These are phyloP conservation scores for Pleurotus sapidus DNA, from an alignment of 768 basidiomycete genomes.

Conservation along the genomic window DNA sequence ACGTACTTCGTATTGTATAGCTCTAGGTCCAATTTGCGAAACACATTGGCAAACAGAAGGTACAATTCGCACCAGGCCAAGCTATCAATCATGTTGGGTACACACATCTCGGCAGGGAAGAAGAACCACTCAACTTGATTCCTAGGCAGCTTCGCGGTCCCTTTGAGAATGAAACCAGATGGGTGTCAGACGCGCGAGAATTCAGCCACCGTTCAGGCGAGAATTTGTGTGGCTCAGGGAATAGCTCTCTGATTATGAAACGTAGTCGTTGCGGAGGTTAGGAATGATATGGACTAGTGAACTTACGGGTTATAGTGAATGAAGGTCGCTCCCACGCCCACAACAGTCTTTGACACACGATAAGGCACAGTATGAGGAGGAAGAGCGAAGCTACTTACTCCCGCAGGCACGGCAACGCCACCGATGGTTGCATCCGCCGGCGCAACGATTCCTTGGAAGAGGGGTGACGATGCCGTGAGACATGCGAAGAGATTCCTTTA, in stretches of 20 bases:
- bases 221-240: slow-evolving; percentile 34
- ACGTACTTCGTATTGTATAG: slow-evolving; percentile 30
- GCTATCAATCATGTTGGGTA: slow-evolving; percentile 17
- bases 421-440: slow-evolving; percentile 28
- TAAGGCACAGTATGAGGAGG: not conserved
- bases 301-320: slow-evolving; percentile 31
- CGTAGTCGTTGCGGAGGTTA: not conserved
- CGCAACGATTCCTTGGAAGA: slow-evolving; percentile 39
- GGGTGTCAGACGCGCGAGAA: slow-evolving; percentile 27
- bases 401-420: slow-evolving; percentile 32
- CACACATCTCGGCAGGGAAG: not conserved
- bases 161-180: slow-evolving; percentile 40
- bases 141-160: slow-evolving; percentile 44
- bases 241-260: slow-evolving; percentile 19
- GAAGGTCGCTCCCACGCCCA: slow-evolving; percentile 35
- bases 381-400: slow-evolving; percentile 23
- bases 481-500: slow-evolving; percentile 45
- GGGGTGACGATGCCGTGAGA: slow-evolving; percentile 39
- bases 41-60: slow-evolving; percentile 36
- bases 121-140: slow-evolving; percentile 30
- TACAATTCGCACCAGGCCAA: slow-evolving; percentile 44
- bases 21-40: slow-evolving; percentile 33
- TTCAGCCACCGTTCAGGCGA: slow-evolving; percentile 41
- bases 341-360: slow-evolving; percentile 29
- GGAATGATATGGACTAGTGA: not conserved